Percentiles rank a stretch among this genome's conserved stretches.
These are phyloP conservation scores for Ogataea corticis DNA, from an alignment of 805 yeast genomes.

Conservation along the genomic window DNA sequence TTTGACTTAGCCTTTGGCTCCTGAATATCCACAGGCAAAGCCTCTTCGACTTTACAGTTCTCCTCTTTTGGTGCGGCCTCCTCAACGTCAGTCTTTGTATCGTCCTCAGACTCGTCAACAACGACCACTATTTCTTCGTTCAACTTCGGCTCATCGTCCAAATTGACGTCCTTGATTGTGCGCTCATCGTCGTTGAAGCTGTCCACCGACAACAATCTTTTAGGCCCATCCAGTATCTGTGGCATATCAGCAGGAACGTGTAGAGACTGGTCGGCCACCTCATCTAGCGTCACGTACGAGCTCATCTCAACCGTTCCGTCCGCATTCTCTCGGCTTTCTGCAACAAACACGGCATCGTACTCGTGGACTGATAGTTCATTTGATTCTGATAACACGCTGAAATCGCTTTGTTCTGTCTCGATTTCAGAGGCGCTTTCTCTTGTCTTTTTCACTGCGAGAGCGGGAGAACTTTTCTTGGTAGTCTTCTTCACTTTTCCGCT, in stretches of 20 bases:
- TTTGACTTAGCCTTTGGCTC: not conserved
- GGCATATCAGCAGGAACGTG: slow-evolving; percentile 3
- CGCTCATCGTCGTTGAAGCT: slow-evolving; percentile 23
- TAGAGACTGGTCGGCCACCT: not conserved
- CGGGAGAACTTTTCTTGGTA: slow-evolving; percentile 6
- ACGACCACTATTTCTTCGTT: not conserved
- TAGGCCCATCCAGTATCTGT: slow-evolving; percentile 22
- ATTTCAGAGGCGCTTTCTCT: not conserved
- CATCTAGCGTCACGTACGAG: not conserved
- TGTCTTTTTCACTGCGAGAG: not conserved
- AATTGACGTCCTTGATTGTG: slow-evolving; percentile 14
- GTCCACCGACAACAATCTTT: slow-evolving; percentile 20
- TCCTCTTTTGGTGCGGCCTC: not conserved
- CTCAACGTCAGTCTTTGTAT: slow-evolving; percentile 5
- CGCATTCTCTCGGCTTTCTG: not conserved
- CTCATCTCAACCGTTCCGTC: not conserved
- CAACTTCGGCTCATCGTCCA: slow-evolving; percentile 20
- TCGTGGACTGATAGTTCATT: not conserved
- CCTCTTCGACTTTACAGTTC: not conserved
- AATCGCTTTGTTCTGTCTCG: not conserved
- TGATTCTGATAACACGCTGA: not conserved
- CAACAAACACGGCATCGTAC: not conserved
- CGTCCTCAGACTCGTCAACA: not conserved
- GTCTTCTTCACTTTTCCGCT: slow-evolving; percentile 16
- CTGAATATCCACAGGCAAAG: not conserved